These are phyloP conservation scores for Acanthamoeba castellanii DNA, from an alignment of 208 protist genomes.

Conservation along the genomic window DNA sequence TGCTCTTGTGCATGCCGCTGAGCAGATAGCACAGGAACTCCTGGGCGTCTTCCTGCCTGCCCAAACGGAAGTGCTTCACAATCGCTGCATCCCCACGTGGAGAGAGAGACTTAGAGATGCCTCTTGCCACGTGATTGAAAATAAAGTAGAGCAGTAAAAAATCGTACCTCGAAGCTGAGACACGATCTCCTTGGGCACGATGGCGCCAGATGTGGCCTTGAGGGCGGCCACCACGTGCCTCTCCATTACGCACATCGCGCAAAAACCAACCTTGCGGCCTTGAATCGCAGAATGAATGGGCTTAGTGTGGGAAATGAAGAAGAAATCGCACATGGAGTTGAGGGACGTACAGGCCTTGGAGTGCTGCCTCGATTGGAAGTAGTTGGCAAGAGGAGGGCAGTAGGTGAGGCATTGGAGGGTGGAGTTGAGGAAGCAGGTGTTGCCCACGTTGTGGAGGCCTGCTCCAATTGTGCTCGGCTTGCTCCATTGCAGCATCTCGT, in stretches of 20 bases:
- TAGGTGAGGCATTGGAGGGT: conserved; percentile 91
- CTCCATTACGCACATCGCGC: conserved; percentile 86
- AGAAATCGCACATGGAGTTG: background rate
- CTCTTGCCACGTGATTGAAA: too few relatives aligned
- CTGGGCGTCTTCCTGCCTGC: conserved; percentile 92
- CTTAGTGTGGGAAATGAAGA: background rate
- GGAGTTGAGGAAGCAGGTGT: conserved; percentile 93
- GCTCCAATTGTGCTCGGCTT: conserved; percentile 77
- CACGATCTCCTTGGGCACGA: conserved; percentile 82
- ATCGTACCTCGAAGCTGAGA: conserved; percentile 72
- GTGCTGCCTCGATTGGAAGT: conserved; percentile 74
- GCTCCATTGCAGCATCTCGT: conserved; percentile 37
- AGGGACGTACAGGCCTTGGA: conserved; percentile 65
- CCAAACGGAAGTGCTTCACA: conserved; percentile 84
- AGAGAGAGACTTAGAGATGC: background rate
- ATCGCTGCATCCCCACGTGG: conserved; percentile 72
- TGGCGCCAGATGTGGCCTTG: conserved; percentile 13
- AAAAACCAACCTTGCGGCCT: conserved; percentile 79
- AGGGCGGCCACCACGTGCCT: conserved; percentile 77
- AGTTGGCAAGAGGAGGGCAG: conserved; percentile 87
- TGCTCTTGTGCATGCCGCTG: conserved; percentile 86
- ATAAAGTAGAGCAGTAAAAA: too few relatives aligned
- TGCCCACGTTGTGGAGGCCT: conserved; percentile 90
- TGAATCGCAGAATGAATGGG: background rate
- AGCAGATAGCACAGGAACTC: conserved; percentile 91